Evolutionary conservation across 352 stramenopile genomes (phyloP), one percentile per base, ranked within the genome.

Genomic region (Plasmopara viticola): DNA sequence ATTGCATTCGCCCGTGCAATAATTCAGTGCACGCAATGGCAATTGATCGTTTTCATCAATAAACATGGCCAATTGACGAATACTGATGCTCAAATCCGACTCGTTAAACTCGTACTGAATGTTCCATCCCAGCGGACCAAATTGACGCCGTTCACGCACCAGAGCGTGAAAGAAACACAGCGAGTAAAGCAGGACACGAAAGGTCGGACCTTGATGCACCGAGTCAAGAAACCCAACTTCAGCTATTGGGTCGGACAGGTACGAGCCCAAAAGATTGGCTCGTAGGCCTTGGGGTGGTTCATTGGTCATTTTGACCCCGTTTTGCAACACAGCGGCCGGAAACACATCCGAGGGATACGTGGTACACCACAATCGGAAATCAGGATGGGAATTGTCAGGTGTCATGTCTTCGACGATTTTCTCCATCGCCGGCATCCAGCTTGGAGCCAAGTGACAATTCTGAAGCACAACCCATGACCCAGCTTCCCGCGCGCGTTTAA

Each of bases 81-180:
- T 96, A 39, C 75, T 94, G 58, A 97, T 97, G 37, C 80, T 78
- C 41, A 98, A 48, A 53, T 98, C 93, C 0, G 83, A 96, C 66
- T 97, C 89, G 58, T 96, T 97, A 58, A 98, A 98, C 64, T 97
- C 93, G 65, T 98, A 98, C 56, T 95, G 90, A 45, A 97, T 98
- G 58, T 98, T 98, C 90, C 92, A 97, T 9, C 93, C 93, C 3
- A 97, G 74, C 17, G 91, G 85, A 0, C 93, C 93, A 64, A 97
- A 98, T 56, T 96, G 75, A 20, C 92, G 71, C 0, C 93, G 78
- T 62, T 98, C 92, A 39, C 96, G 93, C 15, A 98, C 83, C 10
- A 97, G 68, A 9, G 92, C 92, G 53, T 98, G 93, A 63, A 94
- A 94, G 46, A 94, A 94, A 48, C 84, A 94, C 40, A 98, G 70